phyloP scores from a whole-genome alignment of 306 rosid species.

The Vigna nakashimae region DNA sequence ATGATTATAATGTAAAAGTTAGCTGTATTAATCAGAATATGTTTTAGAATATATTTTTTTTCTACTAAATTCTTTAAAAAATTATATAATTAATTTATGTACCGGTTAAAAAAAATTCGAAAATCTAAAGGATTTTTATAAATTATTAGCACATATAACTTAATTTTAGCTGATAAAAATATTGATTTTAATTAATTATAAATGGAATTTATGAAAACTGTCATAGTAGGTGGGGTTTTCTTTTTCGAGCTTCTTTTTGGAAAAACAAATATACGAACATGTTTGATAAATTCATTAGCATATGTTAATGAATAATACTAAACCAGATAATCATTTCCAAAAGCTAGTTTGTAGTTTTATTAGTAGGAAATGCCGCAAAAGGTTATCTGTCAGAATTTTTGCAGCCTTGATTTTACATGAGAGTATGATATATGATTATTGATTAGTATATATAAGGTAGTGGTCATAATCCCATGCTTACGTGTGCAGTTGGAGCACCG shows the following conservation, averaged over 20 bases:
- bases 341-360: background rate
- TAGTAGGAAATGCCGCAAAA: background rate
- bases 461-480: background rate
- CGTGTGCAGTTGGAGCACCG: background rate
- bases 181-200: too few species aligned
- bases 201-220: too few species aligned
- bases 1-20: background rate
- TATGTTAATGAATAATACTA: background rate
- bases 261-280: background rate
- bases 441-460: background rate
- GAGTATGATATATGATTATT: background rate
- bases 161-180: too few species aligned
- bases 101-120: too few species aligned
- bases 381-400: slow-evolving; percentile 9
- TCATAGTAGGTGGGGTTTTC: too few species aligned
- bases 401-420: background rate
- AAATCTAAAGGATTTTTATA: too few species aligned
- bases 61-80: too few species aligned
- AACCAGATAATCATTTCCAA: background rate
- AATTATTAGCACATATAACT: too few species aligned
- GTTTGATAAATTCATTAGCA: background rate
- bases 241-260: background rate
- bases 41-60: too few species aligned
- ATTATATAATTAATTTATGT: too few species aligned
- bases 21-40: background rate